phyloP scores from a whole-genome alignment of 257 asterid genomes.

The Leptodermis oblonga region DNA sequence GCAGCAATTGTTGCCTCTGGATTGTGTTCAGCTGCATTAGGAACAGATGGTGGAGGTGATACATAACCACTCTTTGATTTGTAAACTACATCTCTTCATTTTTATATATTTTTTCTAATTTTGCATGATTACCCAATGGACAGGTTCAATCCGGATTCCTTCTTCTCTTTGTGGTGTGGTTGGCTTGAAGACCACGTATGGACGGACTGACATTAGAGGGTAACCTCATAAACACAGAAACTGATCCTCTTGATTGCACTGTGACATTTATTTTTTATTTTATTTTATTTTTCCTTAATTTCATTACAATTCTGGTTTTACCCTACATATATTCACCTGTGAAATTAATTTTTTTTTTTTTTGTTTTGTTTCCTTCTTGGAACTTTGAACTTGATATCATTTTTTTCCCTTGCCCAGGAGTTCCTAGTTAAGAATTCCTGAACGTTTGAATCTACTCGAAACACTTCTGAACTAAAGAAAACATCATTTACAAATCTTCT shows the following conservation, averaged over 20 bases:
- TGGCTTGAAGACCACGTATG: conserved; percentile 91
- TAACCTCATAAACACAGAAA: conserved; percentile 27
- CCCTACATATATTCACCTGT: not conserved
- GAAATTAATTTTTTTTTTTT: not conserved
- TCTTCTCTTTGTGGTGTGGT: conserved; percentile 95
- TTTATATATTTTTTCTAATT: conserved; percentile 16
- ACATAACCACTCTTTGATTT: conserved; percentile 21
- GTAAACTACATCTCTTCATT: conserved; percentile 18
- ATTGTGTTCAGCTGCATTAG: conserved; percentile 92
- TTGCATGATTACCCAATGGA: conserved; percentile 21
- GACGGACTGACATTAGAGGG: conserved; percentile 87
- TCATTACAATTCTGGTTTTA: not conserved
- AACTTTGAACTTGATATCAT: not conserved
- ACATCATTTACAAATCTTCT: not conserved
- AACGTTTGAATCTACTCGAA: not conserved
- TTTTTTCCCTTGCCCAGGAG: not conserved
- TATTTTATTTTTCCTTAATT: not conserved
- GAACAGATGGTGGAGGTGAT: conserved; percentile 99
- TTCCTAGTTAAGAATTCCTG: not conserved
- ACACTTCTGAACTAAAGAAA: not conserved
- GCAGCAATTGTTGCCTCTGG: conserved; percentile 98
- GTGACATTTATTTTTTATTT: not conserved
- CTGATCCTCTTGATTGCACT: conserved; percentile 12
- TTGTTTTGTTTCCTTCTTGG: too few relatives aligned
- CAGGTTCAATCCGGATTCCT: conserved; percentile 97